Evolutionary conservation across 2,329 filamentous ascomycete species (phyloP), one percentile per base, ranked within the genome.

Genomic region (Phaeosphaeria sp.): DNA sequence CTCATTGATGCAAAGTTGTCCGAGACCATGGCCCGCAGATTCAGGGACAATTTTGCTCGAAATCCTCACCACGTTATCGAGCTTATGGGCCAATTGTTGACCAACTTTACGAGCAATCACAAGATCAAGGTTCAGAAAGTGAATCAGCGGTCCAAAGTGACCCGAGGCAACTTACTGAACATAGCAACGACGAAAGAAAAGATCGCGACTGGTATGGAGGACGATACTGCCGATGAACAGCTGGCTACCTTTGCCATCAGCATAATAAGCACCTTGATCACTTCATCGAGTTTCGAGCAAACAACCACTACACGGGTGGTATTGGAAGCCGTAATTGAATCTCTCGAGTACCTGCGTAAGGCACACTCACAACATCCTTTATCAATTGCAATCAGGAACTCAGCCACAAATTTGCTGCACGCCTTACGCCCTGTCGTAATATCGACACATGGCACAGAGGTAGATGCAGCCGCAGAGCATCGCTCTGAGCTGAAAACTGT

Each of bases 61-160:
- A 84, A 87, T 55, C 88, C 89, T 1, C 83, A 83, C 44, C 87
- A 90, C 64, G 81, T 91, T 6, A 77, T 92, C 1, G 84, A 87
- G 46, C 81, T 93, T 1, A 83, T 89, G 49, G 80, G 81, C 50
- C 84, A 89, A 54, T 81, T 92, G 0, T 72, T 92, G 1, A 74
- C 77, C 4, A 71, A 72, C 30, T 75, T 69, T 43, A 63, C 72
- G 5, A 79, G 80, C 17, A 80, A 82, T 30, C 74, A 79, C 6
- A 76, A 78, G 3, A 75, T 79, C 0, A 65, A 54, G 84, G 86
- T 39, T 74, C 84, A 68, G 55, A 52, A 6, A 46, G 56, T 3
- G 50, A 51, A 22, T 61, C 65, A 15, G 11, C 39, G 60, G 6
- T 61, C 58, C 0, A 69, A 57, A 33, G 64, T 70, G 1, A 75